Percentiles rank a stretch among this genome's conserved stretches.
Evolutionary conservation across 108 stramenopile genomes (phyloP).

Genomic region (Pseudonitzschia delicatissima): DNA sequence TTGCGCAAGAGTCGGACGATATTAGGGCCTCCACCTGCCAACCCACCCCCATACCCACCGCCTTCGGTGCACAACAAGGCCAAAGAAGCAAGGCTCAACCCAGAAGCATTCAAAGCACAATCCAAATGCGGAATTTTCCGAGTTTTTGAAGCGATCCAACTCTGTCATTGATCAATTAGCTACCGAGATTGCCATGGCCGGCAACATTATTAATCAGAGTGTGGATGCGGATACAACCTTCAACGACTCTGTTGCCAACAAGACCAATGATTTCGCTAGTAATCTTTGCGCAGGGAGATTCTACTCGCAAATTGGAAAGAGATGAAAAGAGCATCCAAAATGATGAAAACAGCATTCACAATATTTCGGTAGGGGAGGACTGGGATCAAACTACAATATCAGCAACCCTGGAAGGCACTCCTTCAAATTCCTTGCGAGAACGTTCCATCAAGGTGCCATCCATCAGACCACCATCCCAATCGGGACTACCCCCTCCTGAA

Average conservation of each 20-base stretch:
- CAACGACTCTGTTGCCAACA: not conserved
- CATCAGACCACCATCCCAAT: slow-evolving; percentile 5
- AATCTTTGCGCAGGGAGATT: too few species aligned
- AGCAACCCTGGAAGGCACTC: not conserved
- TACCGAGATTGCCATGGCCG: not conserved
- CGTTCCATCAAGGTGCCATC: too few species aligned
- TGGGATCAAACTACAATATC: slow-evolving; percentile 7
- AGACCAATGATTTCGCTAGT: not conserved
- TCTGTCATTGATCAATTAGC: not conserved
- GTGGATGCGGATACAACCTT: not conserved
- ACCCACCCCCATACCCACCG: not conserved
- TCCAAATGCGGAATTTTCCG: not conserved
- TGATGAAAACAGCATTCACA: not conserved
- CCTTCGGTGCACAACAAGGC: not conserved
- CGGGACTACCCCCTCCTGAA: not conserved
- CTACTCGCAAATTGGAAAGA: too few species aligned
- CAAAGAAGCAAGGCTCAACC: not conserved
- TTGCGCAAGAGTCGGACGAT: slow-evolving; percentile 6
- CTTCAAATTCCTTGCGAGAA: not conserved
- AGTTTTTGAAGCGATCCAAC: not conserved
- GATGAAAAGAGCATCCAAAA: not conserved
- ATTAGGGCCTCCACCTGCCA: not conserved
- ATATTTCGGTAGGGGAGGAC: slow-evolving; percentile 1
- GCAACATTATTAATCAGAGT: not conserved
- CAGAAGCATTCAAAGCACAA: not conserved